These are phyloP conservation scores for Penicillium sclerotigenum DNA, from an alignment of 2,329 filamentous ascomycete species.

Conservation along the genomic window DNA sequence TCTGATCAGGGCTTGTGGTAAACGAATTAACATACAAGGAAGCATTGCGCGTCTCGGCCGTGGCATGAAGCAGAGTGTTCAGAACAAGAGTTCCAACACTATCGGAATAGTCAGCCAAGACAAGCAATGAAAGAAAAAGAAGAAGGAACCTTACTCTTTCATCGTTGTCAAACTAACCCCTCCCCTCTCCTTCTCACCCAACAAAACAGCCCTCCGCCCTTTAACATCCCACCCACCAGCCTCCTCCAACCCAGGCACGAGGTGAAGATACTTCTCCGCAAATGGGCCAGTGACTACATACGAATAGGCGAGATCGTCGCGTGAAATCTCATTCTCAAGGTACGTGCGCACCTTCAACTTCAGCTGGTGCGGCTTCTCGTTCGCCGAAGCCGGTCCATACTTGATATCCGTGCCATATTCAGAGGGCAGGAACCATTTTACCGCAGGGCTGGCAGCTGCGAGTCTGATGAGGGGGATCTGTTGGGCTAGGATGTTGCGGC, in stretches of 20 bases:
- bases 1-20: slow-evolving; percentile 60
- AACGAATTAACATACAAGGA: slow-evolving; percentile 69
- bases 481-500: slow-evolving; percentile 58
- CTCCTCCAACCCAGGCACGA: slow-evolving; percentile 36
- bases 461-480: slow-evolving; percentile 62
- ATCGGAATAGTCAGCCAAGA: slow-evolving; percentile 3
- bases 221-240: slow-evolving; percentile 60
- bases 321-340: slow-evolving; percentile 50
- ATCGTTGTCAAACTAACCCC: slow-evolving; percentile 67
- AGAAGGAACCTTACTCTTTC: slow-evolving; percentile 57
- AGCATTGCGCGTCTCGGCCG: slow-evolving; percentile 53
- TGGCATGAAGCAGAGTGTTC: slow-evolving; percentile 54
- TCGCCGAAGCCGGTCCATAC: slow-evolving; percentile 55
- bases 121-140: not conserved
- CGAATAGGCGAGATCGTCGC: slow-evolving; percentile 56
- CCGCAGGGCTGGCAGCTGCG: slow-evolving; percentile 52
- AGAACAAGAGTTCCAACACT: slow-evolving; percentile 67
- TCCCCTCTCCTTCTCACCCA: slow-evolving; percentile 58
- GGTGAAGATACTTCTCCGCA: slow-evolving; percentile 59
- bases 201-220: slow-evolving; percentile 56
- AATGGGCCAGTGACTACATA: slow-evolving; percentile 70
- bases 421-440: slow-evolving; percentile 65
- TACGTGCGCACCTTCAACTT: slow-evolving; percentile 67
- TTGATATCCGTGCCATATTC: slow-evolving; percentile 67
- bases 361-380: slow-evolving; percentile 65